These are phyloP conservation scores for Xylaria arbuscula DNA, from an alignment of 2,329 filamentous ascomycete species.

Conservation along the genomic window DNA sequence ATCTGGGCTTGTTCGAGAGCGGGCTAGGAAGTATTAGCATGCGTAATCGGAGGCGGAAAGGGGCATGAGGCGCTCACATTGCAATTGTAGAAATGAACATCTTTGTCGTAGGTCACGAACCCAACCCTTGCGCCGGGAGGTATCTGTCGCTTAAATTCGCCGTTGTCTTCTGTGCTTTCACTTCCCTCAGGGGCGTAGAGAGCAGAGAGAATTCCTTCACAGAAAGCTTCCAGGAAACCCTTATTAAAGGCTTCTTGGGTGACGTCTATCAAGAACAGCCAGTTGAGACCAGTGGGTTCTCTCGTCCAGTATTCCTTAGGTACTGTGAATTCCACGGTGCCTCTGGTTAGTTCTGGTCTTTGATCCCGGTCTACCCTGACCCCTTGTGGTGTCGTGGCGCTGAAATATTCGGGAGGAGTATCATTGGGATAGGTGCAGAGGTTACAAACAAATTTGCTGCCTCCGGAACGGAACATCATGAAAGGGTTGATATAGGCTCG, in stretches of 20 bases:
- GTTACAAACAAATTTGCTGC: conserved; percentile 97
- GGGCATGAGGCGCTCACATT: conserved; percentile 65
- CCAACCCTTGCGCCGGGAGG: conserved; percentile 87
- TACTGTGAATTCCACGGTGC: conserved; percentile 95
- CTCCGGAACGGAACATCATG: conserved; percentile 94
- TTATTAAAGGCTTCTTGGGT: conserved; percentile 91
- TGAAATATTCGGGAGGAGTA: conserved; percentile 90
- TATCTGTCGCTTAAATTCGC: conserved; percentile 67
- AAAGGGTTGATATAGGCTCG: conserved; percentile 98
- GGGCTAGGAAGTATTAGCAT: conserved; percentile 60
- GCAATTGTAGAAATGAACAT: conserved; percentile 98
- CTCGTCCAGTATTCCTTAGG: conserved; percentile 99
- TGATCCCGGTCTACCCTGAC: conserved; percentile 88
- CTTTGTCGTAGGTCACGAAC: conserved; percentile 95
- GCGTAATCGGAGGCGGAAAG: neutral
- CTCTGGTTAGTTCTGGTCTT: conserved; percentile 87
- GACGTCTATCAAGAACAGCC: conserved; percentile 93
- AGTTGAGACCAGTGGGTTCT: conserved; percentile 86
- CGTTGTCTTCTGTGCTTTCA: conserved; percentile 64
- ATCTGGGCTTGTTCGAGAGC: conserved; percentile 90
- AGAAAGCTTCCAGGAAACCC: conserved; percentile 90
- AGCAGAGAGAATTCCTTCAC: conserved; percentile 85
- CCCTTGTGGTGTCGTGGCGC: conserved; percentile 87
- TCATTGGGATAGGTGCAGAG: conserved; percentile 98
- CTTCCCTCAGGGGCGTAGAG: conserved; percentile 78